Percentiles rank a stretch among this genome's conserved stretches.
Evolutionary conservation across 2,329 filamentous ascomycete species (phyloP).

Genomic region (Apiospora hydei): DNA sequence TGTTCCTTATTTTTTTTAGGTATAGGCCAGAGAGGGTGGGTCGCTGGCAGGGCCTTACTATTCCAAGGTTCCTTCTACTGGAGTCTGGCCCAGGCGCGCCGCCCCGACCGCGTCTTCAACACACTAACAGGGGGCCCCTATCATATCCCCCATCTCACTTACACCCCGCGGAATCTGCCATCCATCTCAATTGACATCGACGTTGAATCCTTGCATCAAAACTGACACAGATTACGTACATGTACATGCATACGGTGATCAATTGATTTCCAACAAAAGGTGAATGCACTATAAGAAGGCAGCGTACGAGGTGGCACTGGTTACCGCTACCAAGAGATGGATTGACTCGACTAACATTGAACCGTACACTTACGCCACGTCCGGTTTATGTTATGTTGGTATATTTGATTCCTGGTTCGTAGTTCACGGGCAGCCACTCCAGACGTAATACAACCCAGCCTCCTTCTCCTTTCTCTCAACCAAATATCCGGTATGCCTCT

Average conservation of each 20-base stretch:
- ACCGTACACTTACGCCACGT: not conserved
- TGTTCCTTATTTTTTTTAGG: conserved; percentile 19
- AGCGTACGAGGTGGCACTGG: not conserved
- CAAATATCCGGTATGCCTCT: not conserved
- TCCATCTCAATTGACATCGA: not conserved
- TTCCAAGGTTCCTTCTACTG: not conserved
- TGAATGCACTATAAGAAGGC: not conserved
- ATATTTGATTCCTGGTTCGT: too few species aligned
- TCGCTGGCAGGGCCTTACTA: conserved; percentile 4
- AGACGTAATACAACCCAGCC: not conserved
- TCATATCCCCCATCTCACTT: not conserved
- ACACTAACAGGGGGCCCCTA: not conserved
- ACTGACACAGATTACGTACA: not conserved
- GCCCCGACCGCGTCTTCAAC: not conserved
- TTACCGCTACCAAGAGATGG: not conserved
- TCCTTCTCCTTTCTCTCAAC: not conserved
- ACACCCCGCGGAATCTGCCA: conserved; percentile 4
- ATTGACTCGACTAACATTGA: not conserved
- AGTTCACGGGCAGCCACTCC: not conserved
- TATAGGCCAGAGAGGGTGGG: not conserved
- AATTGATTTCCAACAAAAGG: too few species aligned
- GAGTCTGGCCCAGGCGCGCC: not conserved
- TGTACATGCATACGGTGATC: not conserved
- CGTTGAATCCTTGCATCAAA: not conserved
- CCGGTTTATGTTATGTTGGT: too few species aligned